These are phyloP conservation scores for Ilyonectria sp. DNA, from an alignment of 2,329 filamentous ascomycete species.

Conservation along the genomic window DNA sequence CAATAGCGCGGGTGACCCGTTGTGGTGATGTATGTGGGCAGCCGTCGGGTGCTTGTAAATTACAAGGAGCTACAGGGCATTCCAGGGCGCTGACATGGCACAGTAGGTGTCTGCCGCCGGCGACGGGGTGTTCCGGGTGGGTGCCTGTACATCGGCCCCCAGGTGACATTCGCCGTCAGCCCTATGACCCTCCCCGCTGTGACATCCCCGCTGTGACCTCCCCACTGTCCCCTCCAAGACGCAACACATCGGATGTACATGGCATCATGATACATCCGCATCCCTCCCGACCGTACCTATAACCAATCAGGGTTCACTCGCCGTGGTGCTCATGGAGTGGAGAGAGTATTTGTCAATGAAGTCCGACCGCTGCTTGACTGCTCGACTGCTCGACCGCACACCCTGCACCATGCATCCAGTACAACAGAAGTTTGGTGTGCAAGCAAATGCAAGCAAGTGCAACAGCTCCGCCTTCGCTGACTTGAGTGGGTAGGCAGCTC, in stretches of 20 bases:
- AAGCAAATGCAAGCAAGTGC: too few species aligned
- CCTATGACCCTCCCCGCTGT: conserved; percentile 10
- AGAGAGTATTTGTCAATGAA: background rate
- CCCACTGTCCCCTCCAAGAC: background rate
- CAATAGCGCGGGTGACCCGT: background rate
- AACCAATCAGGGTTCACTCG: background rate
- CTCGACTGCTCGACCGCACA: background rate
- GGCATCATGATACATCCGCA: conserved; percentile 12
- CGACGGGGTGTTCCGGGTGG: conserved; percentile 6
- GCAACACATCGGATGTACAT: conserved; percentile 1
- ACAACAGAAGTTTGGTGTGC: background rate
- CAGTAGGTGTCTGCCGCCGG: background rate
- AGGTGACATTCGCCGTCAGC: conserved; percentile 20
- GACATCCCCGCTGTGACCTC: background rate
- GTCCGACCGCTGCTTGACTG: background rate
- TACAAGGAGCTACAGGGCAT: background rate
- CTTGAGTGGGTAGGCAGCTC: background rate
- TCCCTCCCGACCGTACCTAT: background rate
- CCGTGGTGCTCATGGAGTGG: background rate
- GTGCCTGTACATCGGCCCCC: conserved; percentile 4
- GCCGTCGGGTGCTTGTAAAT: background rate
- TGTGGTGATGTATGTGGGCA: background rate
- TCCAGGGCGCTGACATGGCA: background rate
- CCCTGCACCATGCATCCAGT: background rate
- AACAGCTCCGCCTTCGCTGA: background rate